Base-by-base conservation (phyloP, 768 basidiomycete species). In the Termitomyces sp. region DNA sequence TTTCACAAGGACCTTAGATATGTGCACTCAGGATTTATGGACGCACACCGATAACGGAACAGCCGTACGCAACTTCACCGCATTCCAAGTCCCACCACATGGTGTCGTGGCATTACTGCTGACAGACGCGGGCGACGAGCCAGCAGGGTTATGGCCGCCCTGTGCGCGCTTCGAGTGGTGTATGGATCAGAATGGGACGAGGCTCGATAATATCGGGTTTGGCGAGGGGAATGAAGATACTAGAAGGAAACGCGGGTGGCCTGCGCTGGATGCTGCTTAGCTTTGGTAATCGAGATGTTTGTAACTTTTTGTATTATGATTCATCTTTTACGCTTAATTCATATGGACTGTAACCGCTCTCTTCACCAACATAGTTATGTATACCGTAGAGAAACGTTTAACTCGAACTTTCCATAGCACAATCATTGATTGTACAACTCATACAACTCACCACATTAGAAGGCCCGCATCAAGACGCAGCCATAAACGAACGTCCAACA, bases 11-110 rank as follows among this genome's bases (percentile, higher is more conserved):
- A 49, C 16, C 33, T 32, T 18, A 40, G 14, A 23, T 49, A 49
- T 48, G 26, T 20, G 8, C 13, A 4, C 26, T 5, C n/a, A 89
- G 88, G 88, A 90, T 65, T 75, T 89, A 3, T 90, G 88, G 88
- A 70, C 83, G 2, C 88, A 89, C 67, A 88, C 86, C 13, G 73
- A 86, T 64, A 89, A 88, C 64, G 87, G 86, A 4, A 89, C 85
- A 0, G 83, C 81, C 1, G 75, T 84, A 20, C 79, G 88, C 16
- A 85, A 83, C 70, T 77, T 88, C 63, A 83, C 81, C 2, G 78
- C 74, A 5, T 52, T 72, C 16, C 72, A 70, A 20, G 85, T 89
- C 8, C 87, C 88, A 5, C 64, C 85, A 5, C 88, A 89, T 58
- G 88, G 88, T 3, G 87, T 89, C 18, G 82, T 85, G 18, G 88